Evolutionary conservation across 805 yeast species (phyloP).

Genomic region (Groenewaldozyma tartarivorans): DNA sequence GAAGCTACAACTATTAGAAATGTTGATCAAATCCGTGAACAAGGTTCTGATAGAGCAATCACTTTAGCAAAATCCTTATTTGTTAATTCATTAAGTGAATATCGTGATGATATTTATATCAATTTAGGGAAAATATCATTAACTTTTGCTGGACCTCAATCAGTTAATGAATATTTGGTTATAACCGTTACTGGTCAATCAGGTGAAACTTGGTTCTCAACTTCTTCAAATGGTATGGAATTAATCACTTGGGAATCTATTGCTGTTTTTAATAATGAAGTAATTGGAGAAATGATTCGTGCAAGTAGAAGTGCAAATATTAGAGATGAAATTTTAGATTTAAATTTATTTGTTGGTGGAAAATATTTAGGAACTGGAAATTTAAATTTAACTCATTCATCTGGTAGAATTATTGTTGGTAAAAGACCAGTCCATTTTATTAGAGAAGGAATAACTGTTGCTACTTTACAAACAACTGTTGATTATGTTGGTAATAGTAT

Average conservation of each 20-base stretch:
- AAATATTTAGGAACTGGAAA: slow-evolving; percentile 50
- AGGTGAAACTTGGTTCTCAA: slow-evolving; percentile 45
- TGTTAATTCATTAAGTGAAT: slow-evolving; percentile 16
- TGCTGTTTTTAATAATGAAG: slow-evolving; percentile 62
- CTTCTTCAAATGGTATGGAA: slow-evolving; percentile 53
- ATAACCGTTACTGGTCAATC: slow-evolving; percentile 46
- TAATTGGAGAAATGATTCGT: slow-evolving; percentile 60
- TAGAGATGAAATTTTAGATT: slow-evolving; percentile 43
- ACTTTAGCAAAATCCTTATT: slow-evolving; percentile 38
- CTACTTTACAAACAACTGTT: slow-evolving; percentile 41
- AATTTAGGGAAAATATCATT: slow-evolving; percentile 17
- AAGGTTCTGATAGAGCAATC: slow-evolving; percentile 40
- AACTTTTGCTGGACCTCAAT: slow-evolving; percentile 7
- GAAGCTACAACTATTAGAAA: slow-evolving; percentile 29
- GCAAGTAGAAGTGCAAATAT: slow-evolving; percentile 46
- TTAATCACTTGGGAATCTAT: slow-evolving; percentile 57
- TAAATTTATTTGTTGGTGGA: slow-evolving; percentile 57
- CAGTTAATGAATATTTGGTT: slow-evolving; percentile 32
- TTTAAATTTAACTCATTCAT: slow-evolving; percentile 29
- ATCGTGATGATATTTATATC: slow-evolving; percentile 18
- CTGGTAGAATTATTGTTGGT: slow-evolving; percentile 12
- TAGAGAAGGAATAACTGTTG: slow-evolving; percentile 35
- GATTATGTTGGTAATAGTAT: slow-evolving; percentile 61
- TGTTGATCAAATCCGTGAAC: slow-evolving; percentile 27
- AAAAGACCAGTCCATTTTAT: slow-evolving; percentile 16